Percentiles rank a stretch among this genome's conserved stretches.
These are phyloP conservation scores for Pseudopyricularia javanii DNA, from an alignment of 2,329 filamentous ascomycete genomes.

Conservation along the genomic window DNA sequence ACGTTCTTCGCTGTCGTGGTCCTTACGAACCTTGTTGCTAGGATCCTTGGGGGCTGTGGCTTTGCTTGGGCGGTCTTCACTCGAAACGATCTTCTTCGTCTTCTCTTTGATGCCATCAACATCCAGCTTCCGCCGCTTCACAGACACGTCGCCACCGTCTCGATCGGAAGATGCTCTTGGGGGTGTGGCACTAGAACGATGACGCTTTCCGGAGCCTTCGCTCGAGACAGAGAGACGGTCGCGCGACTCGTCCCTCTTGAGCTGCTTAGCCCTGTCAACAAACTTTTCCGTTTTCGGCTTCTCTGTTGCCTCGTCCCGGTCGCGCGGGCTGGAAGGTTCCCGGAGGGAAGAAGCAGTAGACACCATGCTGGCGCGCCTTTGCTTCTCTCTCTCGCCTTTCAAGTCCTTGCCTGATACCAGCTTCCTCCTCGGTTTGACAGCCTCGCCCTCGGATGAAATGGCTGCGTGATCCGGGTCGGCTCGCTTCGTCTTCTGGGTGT, in stretches of 20 bases:
- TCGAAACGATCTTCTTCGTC: constrained; percentile 26
- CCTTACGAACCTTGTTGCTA: constrained; percentile 15
- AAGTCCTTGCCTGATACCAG: constrained; percentile 51
- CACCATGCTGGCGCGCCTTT: constrained; percentile 44
- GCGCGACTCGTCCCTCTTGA: constrained; percentile 49
- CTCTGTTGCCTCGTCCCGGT: constrained; percentile 37
- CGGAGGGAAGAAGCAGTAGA: constrained; percentile 42
- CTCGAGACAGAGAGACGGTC: constrained; percentile 37
- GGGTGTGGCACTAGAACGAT: constrained; percentile 46
- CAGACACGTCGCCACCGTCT: constrained; percentile 35
- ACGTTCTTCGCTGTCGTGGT: constrained; percentile 28
- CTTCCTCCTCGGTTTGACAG: constrained; percentile 47
- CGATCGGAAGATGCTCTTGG: constrained; percentile 40
- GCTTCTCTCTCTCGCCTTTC: constrained; percentile 45
- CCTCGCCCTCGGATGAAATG: constrained; percentile 43
- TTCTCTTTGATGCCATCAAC: constrained; percentile 34
- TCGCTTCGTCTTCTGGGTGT: constrained; percentile 34
- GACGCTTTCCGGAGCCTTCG: constrained; percentile 43
- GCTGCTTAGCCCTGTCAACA: constrained; percentile 45
- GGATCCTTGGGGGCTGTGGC: constrained; percentile 26
- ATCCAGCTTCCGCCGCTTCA: constrained; percentile 47
- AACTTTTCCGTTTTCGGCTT: constrained; percentile 42
- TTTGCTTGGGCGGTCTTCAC: constrained; percentile 33
- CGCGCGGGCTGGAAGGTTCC: constrained; percentile 40
- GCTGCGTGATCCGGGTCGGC: constrained; percentile 40